Percentiles rank a stretch among this genome's conserved stretches.
Conservation (phyloP, 75 land plant species). For the Selaginella moellendorffii region DNA sequence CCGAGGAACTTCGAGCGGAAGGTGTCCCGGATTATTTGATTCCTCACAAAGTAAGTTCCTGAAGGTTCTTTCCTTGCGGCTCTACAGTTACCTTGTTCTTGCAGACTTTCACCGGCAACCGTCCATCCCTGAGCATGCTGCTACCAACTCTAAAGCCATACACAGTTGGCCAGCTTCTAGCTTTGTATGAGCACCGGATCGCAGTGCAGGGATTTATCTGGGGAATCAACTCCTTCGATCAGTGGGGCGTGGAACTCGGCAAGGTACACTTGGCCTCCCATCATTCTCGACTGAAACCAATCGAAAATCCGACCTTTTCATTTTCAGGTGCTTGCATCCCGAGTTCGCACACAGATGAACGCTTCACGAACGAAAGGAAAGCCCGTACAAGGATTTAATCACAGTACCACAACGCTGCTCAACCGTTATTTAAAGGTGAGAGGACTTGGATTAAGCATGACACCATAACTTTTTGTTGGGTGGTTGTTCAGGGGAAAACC, state of each 20-base stretch:
- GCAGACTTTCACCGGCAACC: slow-evolving; percentile 93
- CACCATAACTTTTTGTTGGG: neutral
- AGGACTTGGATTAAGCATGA: neutral
- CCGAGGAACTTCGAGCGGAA: slow-evolving; percentile 55
- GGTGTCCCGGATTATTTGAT: slow-evolving; percentile 56
- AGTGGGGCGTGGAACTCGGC: slow-evolving; percentile 99
- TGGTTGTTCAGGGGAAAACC: slow-evolving; percentile 19
- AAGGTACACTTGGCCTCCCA: slow-evolving; percentile 36
- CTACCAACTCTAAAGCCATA: slow-evolving; percentile 70
- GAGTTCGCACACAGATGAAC: slow-evolving; percentile 66
- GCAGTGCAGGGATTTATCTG: slow-evolving; percentile 95
- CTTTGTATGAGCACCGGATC: slow-evolving; percentile 87
- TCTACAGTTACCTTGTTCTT: neutral
- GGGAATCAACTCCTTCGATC: slow-evolving; percentile 99
- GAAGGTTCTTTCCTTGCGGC: no score
- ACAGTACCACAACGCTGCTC: slow-evolving; percentile 66
- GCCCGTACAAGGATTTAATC: slow-evolving; percentile 68
- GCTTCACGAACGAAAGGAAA: slow-evolving; percentile 43
- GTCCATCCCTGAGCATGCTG: slow-evolving; percentile 84
- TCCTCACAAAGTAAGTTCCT: slow-evolving; percentile 69
- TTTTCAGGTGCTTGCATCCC: slow-evolving; percentile 64
- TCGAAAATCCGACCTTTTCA: no score
- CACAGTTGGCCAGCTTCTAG: slow-evolving; percentile 81
- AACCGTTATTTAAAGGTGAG: slow-evolving; percentile 64
- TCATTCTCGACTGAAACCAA: no score